Conservation (phyloP, 306 rosid species). For the Cajanus cajan region DNA sequence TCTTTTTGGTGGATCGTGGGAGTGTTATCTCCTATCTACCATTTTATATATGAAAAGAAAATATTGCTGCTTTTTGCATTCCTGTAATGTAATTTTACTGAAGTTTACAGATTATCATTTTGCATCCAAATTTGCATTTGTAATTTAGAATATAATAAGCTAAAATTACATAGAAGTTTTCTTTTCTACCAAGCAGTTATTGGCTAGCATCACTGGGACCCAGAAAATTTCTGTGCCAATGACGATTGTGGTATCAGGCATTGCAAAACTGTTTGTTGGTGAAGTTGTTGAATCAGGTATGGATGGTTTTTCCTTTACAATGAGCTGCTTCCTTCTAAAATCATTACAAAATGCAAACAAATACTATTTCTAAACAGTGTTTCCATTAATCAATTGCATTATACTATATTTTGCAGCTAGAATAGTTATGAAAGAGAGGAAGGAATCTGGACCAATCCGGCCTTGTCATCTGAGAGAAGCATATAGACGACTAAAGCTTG, state of each 20-base stretch:
- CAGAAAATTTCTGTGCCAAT: conserved; percentile 87
- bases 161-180: background rate
- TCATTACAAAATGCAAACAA: background rate
- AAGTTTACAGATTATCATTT: background rate
- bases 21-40: too few relatives aligned
- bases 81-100: background rate
- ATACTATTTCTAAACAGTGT: background rate
- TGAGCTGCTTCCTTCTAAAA: conserved; percentile 5
- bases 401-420: conserved; percentile 57
- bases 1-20: too few relatives aligned
- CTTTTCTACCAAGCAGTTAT: conserved; percentile 49
- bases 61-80: conserved; percentile 9
- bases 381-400: background rate
- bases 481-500: conserved; percentile 78
- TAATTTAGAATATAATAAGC: conserved; percentile 10
- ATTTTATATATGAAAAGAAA: too few relatives aligned
- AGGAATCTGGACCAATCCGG: conserved; percentile 86
- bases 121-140: background rate
- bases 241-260: conserved; percentile 91
- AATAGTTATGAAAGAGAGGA: conserved; percentile 80
- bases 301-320: conserved; percentile 19
- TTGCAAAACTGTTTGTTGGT: conserved; percentile 91
- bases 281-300: conserved; percentile 90
- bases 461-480: conserved; percentile 97
- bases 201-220: conserved; percentile 80